Conservation (phyloP, 169 alveolate species). For the Pseudocohnilembus persalinus region DNA sequence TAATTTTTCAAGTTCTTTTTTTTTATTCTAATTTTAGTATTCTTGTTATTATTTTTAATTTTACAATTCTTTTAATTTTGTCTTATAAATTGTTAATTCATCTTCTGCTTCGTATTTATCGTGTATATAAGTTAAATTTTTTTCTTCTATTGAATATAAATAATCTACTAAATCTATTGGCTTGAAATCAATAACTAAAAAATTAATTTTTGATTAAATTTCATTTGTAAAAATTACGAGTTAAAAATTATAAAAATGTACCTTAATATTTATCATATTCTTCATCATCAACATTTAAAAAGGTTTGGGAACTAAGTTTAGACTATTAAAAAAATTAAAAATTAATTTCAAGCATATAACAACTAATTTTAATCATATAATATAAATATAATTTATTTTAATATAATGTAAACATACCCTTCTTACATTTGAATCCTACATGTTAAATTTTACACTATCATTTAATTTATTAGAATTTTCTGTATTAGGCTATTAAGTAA, state of each 20-base stretch:
- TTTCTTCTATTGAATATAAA: constrained; percentile 33
- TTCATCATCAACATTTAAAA: constrained; percentile 9
- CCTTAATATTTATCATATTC: constrained; percentile 7
- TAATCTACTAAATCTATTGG: constrained; percentile 12
- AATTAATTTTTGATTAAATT: neutral
- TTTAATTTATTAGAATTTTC: no score
- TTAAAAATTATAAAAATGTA: no score
- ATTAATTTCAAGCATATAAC: no score
- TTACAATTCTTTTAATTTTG: constrained; percentile 17
- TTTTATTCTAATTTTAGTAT: neutral
- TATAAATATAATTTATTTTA: no score
- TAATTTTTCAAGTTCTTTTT: constrained; percentile 20
- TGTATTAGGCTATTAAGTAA: no score
- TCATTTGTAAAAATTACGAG: no score
- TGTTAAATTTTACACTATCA: no score
- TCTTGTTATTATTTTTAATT: neutral
- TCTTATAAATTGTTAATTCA: constrained; percentile 22
- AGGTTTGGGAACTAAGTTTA: no score
- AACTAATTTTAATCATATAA: no score
- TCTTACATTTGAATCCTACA: no score
- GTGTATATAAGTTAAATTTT: constrained; percentile 29
- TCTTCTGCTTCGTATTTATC: constrained; percentile 39
- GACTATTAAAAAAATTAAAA: no score
- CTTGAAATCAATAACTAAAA: neutral
- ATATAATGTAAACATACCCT: no score